A percentile compares a stretch with the other conserved stretches of the same genome.
phyloP scores from a whole-genome alignment of 176 grass and related monocot genomes.

The Aegilops umbellulata region DNA sequence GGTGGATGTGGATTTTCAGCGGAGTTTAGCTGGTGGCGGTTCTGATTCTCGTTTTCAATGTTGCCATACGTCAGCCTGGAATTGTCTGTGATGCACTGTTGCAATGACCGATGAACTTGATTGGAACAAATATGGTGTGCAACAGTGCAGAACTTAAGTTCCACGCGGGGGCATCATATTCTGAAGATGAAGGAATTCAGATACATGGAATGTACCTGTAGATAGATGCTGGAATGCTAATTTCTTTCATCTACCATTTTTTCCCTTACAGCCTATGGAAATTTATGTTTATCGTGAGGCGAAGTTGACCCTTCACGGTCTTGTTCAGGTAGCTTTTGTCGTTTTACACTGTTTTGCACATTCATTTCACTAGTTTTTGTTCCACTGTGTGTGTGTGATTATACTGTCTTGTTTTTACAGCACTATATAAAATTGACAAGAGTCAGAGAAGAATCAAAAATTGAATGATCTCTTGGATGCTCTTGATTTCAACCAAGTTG shows the following conservation, averaged over 20 bases:
- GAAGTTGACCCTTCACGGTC: slow-evolving; percentile 94
- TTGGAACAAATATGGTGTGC: slow-evolving; percentile 1
- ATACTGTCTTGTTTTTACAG: slow-evolving; percentile 16
- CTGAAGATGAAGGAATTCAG: slow-evolving; percentile 31
- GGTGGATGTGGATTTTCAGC: not conserved
- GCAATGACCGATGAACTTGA: slow-evolving; percentile 4
- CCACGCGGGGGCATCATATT: slow-evolving; percentile 18
- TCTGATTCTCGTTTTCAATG: not conserved
- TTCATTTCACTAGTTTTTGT: not conserved
- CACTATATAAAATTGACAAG: slow-evolving; percentile 95
- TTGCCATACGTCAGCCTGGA: not conserved
- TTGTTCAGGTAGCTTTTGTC: slow-evolving; percentile 70
- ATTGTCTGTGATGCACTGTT: slow-evolving; percentile 35
- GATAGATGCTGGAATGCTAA: slow-evolving; percentile 66
- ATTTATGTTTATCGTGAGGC: slow-evolving; percentile 99
- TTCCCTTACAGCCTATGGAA: slow-evolving; percentile 99
- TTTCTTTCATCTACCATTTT: slow-evolving; percentile 83
- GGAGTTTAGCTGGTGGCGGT: slow-evolving; percentile 3
- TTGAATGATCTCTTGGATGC: slow-evolving; percentile 98
- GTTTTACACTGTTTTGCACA: not conserved
- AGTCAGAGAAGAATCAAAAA: slow-evolving; percentile 95
- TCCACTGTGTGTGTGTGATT: not conserved
- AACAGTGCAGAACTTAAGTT: slow-evolving; percentile 39
- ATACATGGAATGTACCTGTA: slow-evolving; percentile 56
- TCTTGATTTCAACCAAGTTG: slow-evolving; percentile 97